Conservation (phyloP, 495 filamentous ascomycete species). For the Neurospora tetraspora region DNA sequence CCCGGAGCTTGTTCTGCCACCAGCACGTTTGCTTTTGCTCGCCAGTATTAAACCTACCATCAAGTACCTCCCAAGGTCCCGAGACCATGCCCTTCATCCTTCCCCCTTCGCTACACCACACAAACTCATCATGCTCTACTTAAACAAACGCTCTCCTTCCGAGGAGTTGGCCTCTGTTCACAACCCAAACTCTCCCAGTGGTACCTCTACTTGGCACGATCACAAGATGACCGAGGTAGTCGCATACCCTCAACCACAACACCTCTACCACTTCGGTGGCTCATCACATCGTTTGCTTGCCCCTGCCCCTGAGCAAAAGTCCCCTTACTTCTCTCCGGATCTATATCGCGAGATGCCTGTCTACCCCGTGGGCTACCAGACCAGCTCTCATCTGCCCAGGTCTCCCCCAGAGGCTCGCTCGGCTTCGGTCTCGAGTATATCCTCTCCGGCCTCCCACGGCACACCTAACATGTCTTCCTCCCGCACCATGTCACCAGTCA, state of each 20-base stretch:
- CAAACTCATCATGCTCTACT: background rate
- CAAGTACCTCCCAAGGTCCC: background rate
- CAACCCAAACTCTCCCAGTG: background rate
- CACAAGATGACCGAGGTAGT: slow-evolving; percentile 17
- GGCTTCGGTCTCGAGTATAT: slow-evolving; percentile 14
- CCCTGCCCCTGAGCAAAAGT: slow-evolving; percentile 4
- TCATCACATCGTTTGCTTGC: slow-evolving; percentile 9
- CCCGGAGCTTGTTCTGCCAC: background rate
- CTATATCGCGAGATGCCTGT: slow-evolving; percentile 8
- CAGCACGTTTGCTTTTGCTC: background rate
- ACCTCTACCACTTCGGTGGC: slow-evolving; percentile 6
- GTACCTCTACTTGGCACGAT: background rate
- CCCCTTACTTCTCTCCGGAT: slow-evolving; percentile 2
- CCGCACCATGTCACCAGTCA: slow-evolving; percentile 15
- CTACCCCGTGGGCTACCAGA: slow-evolving; percentile 2
- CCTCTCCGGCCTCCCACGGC: slow-evolving; percentile 12
- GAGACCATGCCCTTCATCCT: background rate
- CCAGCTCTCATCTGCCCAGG: background rate
- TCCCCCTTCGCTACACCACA: background rate
- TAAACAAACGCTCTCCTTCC: background rate
- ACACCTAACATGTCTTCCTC: slow-evolving; percentile 4
- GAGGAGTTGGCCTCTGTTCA: background rate
- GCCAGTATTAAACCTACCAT: background rate
- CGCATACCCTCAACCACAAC: slow-evolving; percentile 7
- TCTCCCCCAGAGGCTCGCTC: slow-evolving; percentile 10